Evolutionary conservation across 805 yeast species (phyloP).

Genomic region (Yarrowia deformans): DNA sequence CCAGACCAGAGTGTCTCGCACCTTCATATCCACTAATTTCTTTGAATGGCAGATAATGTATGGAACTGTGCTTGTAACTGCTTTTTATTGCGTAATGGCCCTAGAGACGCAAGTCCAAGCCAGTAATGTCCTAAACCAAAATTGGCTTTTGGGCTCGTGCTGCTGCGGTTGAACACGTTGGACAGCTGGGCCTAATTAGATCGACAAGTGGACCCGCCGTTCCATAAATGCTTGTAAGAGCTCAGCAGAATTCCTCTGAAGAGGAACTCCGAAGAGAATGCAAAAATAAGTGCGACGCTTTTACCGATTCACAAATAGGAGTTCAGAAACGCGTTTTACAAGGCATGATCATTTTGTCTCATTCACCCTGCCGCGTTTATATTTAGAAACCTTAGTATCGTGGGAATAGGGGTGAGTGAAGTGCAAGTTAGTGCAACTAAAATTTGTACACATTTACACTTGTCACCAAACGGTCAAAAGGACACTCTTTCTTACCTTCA

Average conservation of each 20-base stretch:
- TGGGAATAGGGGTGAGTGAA: constrained; percentile 32
- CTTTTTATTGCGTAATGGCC: constrained; percentile 22
- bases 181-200: constrained; percentile 20
- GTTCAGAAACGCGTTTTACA: constrained; percentile 1
- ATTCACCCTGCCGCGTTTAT: constrained; percentile 38
- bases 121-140: constrained; percentile 1
- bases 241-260: background rate
- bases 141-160: constrained; percentile 31
- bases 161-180: constrained; percentile 36
- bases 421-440: constrained; percentile 35
- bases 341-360: constrained; percentile 24
- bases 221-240: no score
- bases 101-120: constrained; percentile 35
- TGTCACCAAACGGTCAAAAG: constrained; percentile 19
- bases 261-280: background rate
- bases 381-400: constrained; percentile 37
- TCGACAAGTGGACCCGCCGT: constrained; percentile 6
- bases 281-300: background rate
- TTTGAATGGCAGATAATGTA: constrained; percentile 15
- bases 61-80: constrained; percentile 18
- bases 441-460: constrained; percentile 17
- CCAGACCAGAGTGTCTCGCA: background rate
- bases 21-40: background rate
- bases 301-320: no score
- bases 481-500: constrained; percentile 20